A percentile compares a stretch with the other conserved stretches of the same genome.
These are phyloP conservation scores for Penicillium sp. DNA, from an alignment of 2,329 filamentous ascomycete species.

Conservation along the genomic window DNA sequence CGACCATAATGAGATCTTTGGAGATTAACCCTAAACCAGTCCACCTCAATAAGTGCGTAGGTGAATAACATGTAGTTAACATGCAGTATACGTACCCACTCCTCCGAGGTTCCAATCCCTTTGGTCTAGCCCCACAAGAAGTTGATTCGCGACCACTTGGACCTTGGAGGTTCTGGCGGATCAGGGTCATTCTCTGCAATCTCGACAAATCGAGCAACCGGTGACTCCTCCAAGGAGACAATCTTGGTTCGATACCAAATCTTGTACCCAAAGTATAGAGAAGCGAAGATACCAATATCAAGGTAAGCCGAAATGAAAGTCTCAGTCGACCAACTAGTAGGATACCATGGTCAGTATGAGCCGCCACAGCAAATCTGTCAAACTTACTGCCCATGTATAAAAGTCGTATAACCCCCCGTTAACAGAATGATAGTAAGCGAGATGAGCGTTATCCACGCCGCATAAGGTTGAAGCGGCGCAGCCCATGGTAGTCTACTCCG, in stretches of 20 bases:
- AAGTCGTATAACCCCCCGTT: constrained; percentile 65
- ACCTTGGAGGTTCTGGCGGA: constrained; percentile 7
- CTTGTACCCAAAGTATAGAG: constrained; percentile 49
- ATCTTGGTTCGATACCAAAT: constrained; percentile 37
- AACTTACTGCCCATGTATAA: constrained; percentile 18
- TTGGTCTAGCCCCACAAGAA: constrained; percentile 10
- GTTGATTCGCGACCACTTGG: constrained; percentile 8
- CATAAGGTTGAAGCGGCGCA: constrained; percentile 58
- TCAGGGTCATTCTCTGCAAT: constrained; percentile 18
- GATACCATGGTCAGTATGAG: neutral
- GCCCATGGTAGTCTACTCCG: constrained; percentile 47
- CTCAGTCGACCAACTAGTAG: constrained; percentile 51
- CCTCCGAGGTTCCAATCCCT: neutral
- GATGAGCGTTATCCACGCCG: constrained; percentile 58
- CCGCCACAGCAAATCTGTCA: neutral
- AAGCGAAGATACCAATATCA: constrained; percentile 59
- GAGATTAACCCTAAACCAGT: constrained; percentile 5
- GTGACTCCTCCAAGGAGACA: constrained; percentile 27
- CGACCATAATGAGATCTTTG: constrained; percentile 10
- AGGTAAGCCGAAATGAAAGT: constrained; percentile 61
- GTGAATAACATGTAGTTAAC: neutral
- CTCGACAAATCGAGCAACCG: constrained; percentile 12
- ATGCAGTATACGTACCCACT: neutral
- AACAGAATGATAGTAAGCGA: constrained; percentile 62
- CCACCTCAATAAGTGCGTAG: neutral